Evolutionary conservation across 2,329 filamentous ascomycete species (phyloP).

Genomic region (Neurospora crassa): DNA sequence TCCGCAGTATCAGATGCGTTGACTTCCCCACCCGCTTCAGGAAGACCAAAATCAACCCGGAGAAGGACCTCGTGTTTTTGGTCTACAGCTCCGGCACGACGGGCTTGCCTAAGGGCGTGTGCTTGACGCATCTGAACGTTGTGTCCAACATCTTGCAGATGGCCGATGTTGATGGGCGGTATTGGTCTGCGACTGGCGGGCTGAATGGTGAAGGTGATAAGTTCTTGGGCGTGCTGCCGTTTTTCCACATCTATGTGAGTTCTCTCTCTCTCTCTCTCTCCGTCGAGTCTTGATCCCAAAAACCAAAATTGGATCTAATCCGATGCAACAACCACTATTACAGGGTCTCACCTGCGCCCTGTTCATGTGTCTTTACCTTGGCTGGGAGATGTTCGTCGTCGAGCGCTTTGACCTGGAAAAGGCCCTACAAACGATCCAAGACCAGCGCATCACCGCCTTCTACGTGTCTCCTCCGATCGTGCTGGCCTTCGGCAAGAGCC

Average conservation of each 20-base stretch:
- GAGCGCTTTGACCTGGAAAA: conserved; percentile 71
- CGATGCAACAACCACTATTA: neutral
- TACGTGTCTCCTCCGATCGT: conserved; percentile 83
- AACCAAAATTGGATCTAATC: neutral
- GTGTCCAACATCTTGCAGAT: conserved; percentile 61
- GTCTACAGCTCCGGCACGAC: conserved; percentile 89
- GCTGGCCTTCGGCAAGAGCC: conserved; percentile 70
- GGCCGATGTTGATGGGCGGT: conserved; percentile 40
- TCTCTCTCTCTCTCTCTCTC: neutral
- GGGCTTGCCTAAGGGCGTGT: conserved; percentile 83
- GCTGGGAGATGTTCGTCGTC: conserved; percentile 61
- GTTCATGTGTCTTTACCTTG: conserved; percentile 56
- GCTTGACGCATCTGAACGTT: conserved; percentile 75
- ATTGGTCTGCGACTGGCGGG: conserved; percentile 48
- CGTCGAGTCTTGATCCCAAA: neutral
- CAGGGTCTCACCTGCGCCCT: conserved; percentile 62
- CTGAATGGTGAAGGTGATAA: conserved; percentile 57
- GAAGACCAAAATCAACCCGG: conserved; percentile 50
- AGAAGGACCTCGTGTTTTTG: conserved; percentile 69
- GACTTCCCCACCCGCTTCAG: conserved; percentile 48
- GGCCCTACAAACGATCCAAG: conserved; percentile 69
- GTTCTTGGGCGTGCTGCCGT: conserved; percentile 71
- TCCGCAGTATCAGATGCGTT: conserved; percentile 57
- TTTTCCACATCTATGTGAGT: conserved; percentile 82
- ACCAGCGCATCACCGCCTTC: conserved; percentile 63